Evolutionary conservation across 1,284 basidiomycete genomes (phyloP), one percentile per base, ranked within the genome.

Genomic region (Pseudozyma tsukubaensis): DNA sequence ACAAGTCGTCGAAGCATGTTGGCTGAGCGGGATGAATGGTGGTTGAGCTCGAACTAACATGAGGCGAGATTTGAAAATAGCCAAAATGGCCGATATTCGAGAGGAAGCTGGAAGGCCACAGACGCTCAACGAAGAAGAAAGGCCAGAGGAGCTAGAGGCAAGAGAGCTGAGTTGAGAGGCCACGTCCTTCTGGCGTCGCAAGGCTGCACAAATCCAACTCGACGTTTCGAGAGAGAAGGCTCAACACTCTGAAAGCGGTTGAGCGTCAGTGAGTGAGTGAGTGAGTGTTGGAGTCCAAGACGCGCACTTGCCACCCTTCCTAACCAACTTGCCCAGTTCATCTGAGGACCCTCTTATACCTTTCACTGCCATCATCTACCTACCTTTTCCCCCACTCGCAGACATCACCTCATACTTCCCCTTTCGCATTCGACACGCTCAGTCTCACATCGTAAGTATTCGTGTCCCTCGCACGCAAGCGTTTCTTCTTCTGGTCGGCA

Each of bases 61-160:
- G 6, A 3, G 1, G 35, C 13, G 37, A 10, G 29, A 24, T 14
- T 16, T 34, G 29, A 29, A 24, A 43, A 36, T n/a, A 35, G 6
- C 1, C 1, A 18, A 53, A 44, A 43, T 36, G 34, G n/a, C 10
- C 10, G 19, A 16, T 13, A 34, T 59, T 64, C 60, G 32, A 64
- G 67, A 49, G 36, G 14, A 4, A 59, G 51, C 67, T 70, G 56
- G 67, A 70, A 70, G 60, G n/a, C 45, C 39, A 64, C 44, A 59
- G 67, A 70, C 52, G 60, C n/a, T 56, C 43, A 64, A 35, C 57
- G 67, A 70, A 70, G 52, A 52, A 67, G 58, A 45, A 43, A 24
- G 9, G 3, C 6, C 0, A 13, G 24, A 18, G 36, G 34, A 21
- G 43, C 44, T 56, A 39, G 54, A 40, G 44, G 40, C 40, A n/a